phyloP scores from a whole-genome alignment of 2,329 filamentous ascomycete species.

The Tolypocladium pustulatum region DNA sequence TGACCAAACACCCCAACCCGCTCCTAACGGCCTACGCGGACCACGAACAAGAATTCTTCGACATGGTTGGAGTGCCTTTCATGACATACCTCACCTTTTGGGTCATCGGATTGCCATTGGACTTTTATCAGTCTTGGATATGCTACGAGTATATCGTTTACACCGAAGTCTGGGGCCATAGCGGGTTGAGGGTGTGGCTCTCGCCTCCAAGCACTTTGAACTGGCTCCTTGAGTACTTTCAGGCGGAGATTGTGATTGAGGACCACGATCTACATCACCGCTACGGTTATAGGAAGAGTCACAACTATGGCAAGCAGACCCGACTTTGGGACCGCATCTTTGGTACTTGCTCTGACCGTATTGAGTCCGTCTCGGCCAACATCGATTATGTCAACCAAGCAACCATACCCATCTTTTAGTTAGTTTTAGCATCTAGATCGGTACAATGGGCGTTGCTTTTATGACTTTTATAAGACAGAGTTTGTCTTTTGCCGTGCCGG shows the following conservation, averaged over 20 bases:
- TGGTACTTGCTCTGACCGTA: constrained; percentile 22
- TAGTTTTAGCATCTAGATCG: not conserved
- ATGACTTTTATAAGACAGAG: not conserved
- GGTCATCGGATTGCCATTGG: constrained; percentile 26
- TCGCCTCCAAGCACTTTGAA: constrained; percentile 19
- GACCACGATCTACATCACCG: constrained; percentile 29
- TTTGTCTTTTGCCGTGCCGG: too few species aligned
- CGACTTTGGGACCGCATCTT: constrained; percentile 25
- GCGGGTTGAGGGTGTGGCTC: constrained; percentile 23
- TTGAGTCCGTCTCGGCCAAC: constrained; percentile 21
- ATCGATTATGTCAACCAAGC: constrained; percentile 18
- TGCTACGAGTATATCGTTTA: constrained; percentile 31
- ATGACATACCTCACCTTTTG: constrained; percentile 24
- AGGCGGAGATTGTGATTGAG: constrained; percentile 27
- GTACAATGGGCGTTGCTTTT: not conserved
- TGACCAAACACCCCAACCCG: constrained; percentile 33
- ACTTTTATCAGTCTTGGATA: constrained; percentile 35
- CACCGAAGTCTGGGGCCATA: constrained; percentile 25
- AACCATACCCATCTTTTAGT: constrained; percentile 15
- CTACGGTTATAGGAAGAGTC: constrained; percentile 23
- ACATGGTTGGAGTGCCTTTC: constrained; percentile 28
- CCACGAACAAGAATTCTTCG: constrained; percentile 28
- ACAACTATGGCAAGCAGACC: constrained; percentile 28
- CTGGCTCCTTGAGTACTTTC: constrained; percentile 20
- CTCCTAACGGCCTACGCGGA: constrained; percentile 30